Conservation (phyloP, 2,329 filamentous ascomycete genomes). For the Cercospora beticola region DNA sequence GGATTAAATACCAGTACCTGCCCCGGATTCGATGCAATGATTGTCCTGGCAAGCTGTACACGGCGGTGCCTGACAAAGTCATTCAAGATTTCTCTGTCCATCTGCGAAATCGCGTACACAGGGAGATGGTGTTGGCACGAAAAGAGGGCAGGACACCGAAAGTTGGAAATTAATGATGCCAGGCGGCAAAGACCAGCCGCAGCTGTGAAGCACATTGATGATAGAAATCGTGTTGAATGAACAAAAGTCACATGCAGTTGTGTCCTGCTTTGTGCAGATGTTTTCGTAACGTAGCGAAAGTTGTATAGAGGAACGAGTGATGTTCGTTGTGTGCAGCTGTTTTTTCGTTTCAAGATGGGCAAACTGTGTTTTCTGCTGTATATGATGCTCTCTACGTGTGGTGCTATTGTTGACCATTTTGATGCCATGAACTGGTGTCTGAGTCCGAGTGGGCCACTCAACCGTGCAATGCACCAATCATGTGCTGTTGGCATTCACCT, state of each 20-base stretch:
- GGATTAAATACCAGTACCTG: conserved; percentile 76
- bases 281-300: conserved; percentile 1
- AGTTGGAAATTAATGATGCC: neutral
- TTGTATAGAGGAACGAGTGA: conserved; percentile 9
- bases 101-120: conserved; percentile 76
- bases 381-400: neutral
- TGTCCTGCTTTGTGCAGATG: neutral
- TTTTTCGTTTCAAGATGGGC: neutral
- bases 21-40: conserved; percentile 89
- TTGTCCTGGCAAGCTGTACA: conserved; percentile 92
- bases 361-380: neutral
- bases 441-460: neutral
- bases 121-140: conserved; percentile 10
- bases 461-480: too few species aligned
- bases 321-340: neutral
- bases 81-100: conserved; percentile 92
- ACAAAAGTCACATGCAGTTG: neutral
- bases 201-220: neutral
- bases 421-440: neutral
- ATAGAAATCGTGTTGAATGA: neutral
- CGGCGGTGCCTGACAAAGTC: conserved; percentile 78
- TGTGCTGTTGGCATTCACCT: too few species aligned
- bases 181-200: neutral
- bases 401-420: neutral
- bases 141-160: conserved; percentile 2